These are phyloP conservation scores for Raphidocelis subcapitata DNA, from an alignment of 139 green algal species.

Conservation along the genomic window DNA sequence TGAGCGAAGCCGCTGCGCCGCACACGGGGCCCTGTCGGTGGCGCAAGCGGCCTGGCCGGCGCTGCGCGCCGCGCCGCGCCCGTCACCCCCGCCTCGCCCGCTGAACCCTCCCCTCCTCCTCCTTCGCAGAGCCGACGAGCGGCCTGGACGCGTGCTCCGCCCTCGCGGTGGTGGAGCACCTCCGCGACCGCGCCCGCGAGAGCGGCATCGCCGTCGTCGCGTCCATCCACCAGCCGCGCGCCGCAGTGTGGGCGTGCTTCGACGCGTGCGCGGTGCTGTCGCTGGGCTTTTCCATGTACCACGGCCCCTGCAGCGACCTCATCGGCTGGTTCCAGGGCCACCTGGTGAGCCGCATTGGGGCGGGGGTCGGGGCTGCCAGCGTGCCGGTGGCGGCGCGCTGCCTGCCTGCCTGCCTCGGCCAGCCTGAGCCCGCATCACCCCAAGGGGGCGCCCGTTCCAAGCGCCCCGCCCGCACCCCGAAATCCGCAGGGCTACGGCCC, in stretches of 20 bases:
- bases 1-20: no score
- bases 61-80: no score
- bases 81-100: no score
- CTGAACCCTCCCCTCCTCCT: no score
- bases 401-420: no score
- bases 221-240: constrained; percentile 88
- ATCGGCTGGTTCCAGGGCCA: constrained; percentile 44
- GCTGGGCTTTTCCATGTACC: constrained; percentile 46
- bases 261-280: constrained; percentile 77
- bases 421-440: no score
- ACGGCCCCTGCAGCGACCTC: constrained; percentile 26
- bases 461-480: constrained; percentile 5
- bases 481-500: constrained; percentile 32
- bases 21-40: no score
- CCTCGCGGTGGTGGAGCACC: constrained; percentile 41
- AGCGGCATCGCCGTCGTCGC: constrained; percentile 73
- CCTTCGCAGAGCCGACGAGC: constrained; percentile 80
- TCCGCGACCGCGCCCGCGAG: constrained; percentile 54
- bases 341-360: no score
- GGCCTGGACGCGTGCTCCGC: constrained; percentile 80
- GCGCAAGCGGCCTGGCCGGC: no score
- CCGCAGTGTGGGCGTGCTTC: constrained; percentile 86
- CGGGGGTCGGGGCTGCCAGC: no score
- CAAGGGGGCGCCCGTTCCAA: constrained; percentile 18
- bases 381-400: no score